Base-by-base conservation (phyloP, 2,329 filamentous ascomycete genomes). In the Diaporthe humulicola region DNA sequence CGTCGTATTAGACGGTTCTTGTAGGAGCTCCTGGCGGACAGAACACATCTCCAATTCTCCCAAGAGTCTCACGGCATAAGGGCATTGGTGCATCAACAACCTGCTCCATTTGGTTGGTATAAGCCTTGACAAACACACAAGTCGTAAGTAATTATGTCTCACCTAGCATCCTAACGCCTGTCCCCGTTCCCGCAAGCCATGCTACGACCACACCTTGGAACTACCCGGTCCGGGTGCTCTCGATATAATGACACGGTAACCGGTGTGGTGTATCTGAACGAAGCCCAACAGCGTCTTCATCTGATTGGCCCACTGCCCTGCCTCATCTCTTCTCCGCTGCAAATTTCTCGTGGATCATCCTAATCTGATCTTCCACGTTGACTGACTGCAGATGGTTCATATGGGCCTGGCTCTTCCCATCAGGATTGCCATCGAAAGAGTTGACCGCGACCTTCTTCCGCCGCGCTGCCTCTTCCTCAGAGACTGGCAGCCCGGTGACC, bases 291-390 rank as follows among this genome's bases (percentile, higher is more conserved):
- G 33, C 48, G 7, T 42, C 57, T 36, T 54, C n/a, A 33, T 54
- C 33, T 64, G 30, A 36, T 2, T 50, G 22, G 25, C 30, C n/a
- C 19, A 10, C 15, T 17, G 15, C 9, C 10, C 40, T 69, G 30
- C 12, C 30, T 75, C 70, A 66, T 77, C 75, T 81, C 75, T 83
- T 85, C 60, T 85, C 83, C 45, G 83, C 84, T 9, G 84, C 83
- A 81, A 90, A 90, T 77, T 87, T 89, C 77, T 90, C 87, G 76
- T 90, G 88, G 54, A 91, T 90, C 4, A 87, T 87, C 19, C 93
- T 89, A 77, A 98, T 95, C 85, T 98, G 95, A 82, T 97, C 95
- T 81, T 97, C 93, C 50, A 98, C 92, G 81, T 95, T 96, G 83
- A 94, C 90, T 71, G 86, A 90, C 81, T 92, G 90, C 85, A 93